A percentile compares a stretch with the other conserved stretches of the same genome.
phyloP scores from a whole-genome alignment of 148 eudicot genomes.

The Vaccinium myrtillus region DNA sequence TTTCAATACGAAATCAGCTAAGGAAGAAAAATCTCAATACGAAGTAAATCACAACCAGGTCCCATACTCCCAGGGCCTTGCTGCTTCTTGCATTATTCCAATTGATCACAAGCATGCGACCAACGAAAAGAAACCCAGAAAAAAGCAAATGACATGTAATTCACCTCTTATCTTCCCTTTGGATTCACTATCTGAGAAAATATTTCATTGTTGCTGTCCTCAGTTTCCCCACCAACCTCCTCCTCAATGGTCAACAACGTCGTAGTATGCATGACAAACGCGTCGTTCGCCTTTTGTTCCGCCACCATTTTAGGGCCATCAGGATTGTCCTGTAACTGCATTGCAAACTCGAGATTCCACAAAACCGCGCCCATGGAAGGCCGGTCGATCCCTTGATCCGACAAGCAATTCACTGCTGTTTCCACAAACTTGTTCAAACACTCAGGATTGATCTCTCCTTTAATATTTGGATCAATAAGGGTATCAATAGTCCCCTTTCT shows the following conservation, averaged over 20 bases:
- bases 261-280: neutral
- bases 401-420: slow-evolving; percentile 19
- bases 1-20: neutral
- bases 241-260: slow-evolving; percentile 3
- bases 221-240: neutral
- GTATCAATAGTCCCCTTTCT: neutral
- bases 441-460: slow-evolving; percentile 17
- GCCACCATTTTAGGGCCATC: neutral
- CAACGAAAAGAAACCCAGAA: neutral
- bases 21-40: neutral
- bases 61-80: neutral
- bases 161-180: slow-evolving; percentile 4
- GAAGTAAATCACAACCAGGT: neutral
- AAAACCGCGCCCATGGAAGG: slow-evolving; percentile 20
- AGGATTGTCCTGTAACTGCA: slow-evolving; percentile 18
- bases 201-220: slow-evolving; percentile 9
- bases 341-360: slow-evolving; percentile 25
- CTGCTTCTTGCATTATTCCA: neutral
- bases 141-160: neutral
- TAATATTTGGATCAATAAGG: slow-evolving; percentile 4
- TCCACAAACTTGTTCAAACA: slow-evolving; percentile 22
- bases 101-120: neutral
- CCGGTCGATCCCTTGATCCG: slow-evolving; percentile 22
- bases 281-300: neutral
- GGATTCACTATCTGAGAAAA: slow-evolving; percentile 23